Base-by-base conservation (phyloP, 2,329 filamentous ascomycete genomes). In the Aspergillus amoenus region DNA sequence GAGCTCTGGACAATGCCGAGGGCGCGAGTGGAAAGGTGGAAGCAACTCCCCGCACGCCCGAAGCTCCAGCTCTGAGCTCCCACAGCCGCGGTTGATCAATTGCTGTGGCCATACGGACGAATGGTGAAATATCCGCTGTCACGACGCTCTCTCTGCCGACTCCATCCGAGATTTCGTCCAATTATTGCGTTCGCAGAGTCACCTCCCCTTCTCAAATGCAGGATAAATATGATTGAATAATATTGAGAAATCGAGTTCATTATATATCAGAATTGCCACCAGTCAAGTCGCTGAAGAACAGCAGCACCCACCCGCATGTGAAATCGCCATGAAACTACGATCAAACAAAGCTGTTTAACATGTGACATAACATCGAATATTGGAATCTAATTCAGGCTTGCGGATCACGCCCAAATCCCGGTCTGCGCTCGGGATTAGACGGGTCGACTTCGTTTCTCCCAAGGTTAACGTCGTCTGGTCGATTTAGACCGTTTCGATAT, bases 401-500 rank as follows among this genome's bases (percentile, higher is more conserved):
- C 50, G 50, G 27, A 30, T 57, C 34, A 15, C 24, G 43, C 44
- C 49, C 48, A 39, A 30, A 17, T 17, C 18, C 48, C 22, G 47
- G 18, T 21, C 39, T 24, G 15, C 15, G 34, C 37, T 57, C 55
- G 55, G 55, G 49, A 53, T 53, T 27, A 8, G 43, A 57, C 55
- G 55, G 55, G 37, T 52, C 43, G 47, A 46, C 51, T 32, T 21
- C 17, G 15, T 32, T 13, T 21, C 32, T 46, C 32, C 32, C 39
- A 50, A 55, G 21, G 37, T 44, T 9, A 22, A 48, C 8, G 17
- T 34, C n/a, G 18, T n/a, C 43, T n/a, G 21, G n/a, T 45, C 42
- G 21, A 41, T 45, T 62, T 64, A 88, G 57, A 90, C 86, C n/a
- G 87, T 90, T 74, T 91, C 89, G 60, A 91, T 90, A 68, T 92